Evolutionary conservation across 2,329 filamentous ascomycete genomes (phyloP).

Genomic region (Trichoderma pleuroti): DNA sequence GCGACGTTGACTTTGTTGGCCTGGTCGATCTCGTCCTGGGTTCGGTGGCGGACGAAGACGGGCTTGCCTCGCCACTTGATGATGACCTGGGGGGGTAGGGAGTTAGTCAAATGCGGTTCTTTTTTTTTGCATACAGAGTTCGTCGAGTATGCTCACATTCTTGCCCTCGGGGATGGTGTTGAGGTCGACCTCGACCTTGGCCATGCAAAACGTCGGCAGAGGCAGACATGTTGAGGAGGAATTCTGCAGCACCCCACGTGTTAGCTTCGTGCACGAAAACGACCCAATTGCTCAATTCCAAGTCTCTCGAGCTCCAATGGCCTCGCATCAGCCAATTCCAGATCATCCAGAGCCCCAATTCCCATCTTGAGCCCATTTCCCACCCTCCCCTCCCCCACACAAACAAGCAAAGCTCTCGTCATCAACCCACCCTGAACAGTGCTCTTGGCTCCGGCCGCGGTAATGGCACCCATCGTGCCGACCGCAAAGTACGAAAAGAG

Average conservation of each 20-base stretch:
- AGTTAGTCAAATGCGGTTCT: neutral
- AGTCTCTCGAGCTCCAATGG: neutral
- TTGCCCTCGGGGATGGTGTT: constrained; percentile 94
- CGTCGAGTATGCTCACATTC: constrained; percentile 67
- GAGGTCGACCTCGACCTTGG: constrained; percentile 98
- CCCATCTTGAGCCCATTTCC: neutral
- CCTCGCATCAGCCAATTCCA: neutral
- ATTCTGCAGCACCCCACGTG: constrained; percentile 60
- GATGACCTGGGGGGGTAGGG: constrained; percentile 63
- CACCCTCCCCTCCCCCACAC: neutral
- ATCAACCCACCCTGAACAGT: constrained; percentile 85
- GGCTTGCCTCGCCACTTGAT: constrained; percentile 99
- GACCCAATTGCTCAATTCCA: constrained; percentile 26
- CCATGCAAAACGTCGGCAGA: constrained; percentile 97
- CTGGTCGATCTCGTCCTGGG: constrained; percentile 86
- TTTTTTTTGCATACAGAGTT: neutral
- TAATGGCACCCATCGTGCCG: constrained; percentile 86
- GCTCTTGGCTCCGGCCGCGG: constrained; percentile 91
- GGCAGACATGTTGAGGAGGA: constrained; percentile 99
- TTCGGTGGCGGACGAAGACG: constrained; percentile 99
- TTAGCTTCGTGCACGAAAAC: constrained; percentile 30
- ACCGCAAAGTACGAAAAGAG: constrained; percentile 99
- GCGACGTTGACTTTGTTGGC: constrained; percentile 85
- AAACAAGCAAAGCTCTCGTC: too few relatives aligned
- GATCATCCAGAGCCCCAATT: neutral